These are phyloP conservation scores for Alectoria sarmentosa DNA, from an alignment of 495 filamentous ascomycete genomes.

Conservation along the genomic window DNA sequence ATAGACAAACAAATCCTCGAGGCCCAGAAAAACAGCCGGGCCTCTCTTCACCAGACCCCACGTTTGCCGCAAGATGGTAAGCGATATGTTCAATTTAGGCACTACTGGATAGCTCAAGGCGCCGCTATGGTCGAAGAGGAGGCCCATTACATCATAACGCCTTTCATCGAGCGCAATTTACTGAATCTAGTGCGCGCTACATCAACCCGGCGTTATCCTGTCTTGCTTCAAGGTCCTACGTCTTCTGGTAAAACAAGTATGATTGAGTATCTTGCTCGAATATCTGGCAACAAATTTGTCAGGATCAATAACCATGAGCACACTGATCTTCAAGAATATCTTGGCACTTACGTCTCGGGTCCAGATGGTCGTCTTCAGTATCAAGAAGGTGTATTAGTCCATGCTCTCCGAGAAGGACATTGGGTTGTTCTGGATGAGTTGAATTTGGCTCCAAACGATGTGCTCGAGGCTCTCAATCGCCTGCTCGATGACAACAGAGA, in stretches of 20 bases:
- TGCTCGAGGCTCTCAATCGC: constrained; percentile 90
- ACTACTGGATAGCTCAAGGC: constrained; percentile 88
- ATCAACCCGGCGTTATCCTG: constrained; percentile 84
- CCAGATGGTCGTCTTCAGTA: constrained; percentile 77
- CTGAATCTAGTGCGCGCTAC: constrained; percentile 88
- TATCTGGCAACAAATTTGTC: constrained; percentile 93
- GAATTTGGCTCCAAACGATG: constrained; percentile 92
- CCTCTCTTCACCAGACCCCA: constrained; percentile 66
- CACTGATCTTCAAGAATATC: constrained; percentile 95
- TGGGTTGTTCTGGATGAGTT: constrained; percentile 99
- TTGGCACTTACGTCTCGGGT: constrained; percentile 87
- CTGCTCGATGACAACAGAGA: constrained; percentile 97
- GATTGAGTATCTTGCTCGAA: constrained; percentile 95
- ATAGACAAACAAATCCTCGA: constrained; percentile 76
- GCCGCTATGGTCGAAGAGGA: constrained; percentile 57
- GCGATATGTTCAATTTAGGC: constrained; percentile 78
- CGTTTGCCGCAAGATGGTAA: constrained; percentile 65
- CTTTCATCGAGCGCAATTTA: constrained; percentile 88
- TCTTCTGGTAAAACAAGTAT: constrained; percentile 98
- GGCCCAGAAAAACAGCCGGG: constrained; percentile 54
- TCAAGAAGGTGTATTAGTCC: constrained; percentile 90
- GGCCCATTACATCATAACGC: constrained; percentile 90
- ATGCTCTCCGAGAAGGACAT: constrained; percentile 83
- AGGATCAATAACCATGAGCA: constrained; percentile 99
- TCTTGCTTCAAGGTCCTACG: constrained; percentile 95